A percentile compares a stretch with the other conserved stretches of the same genome.
Evolutionary conservation across 495 filamentous ascomycete species (phyloP).

Genomic region (Hypoxylon fuscum): DNA sequence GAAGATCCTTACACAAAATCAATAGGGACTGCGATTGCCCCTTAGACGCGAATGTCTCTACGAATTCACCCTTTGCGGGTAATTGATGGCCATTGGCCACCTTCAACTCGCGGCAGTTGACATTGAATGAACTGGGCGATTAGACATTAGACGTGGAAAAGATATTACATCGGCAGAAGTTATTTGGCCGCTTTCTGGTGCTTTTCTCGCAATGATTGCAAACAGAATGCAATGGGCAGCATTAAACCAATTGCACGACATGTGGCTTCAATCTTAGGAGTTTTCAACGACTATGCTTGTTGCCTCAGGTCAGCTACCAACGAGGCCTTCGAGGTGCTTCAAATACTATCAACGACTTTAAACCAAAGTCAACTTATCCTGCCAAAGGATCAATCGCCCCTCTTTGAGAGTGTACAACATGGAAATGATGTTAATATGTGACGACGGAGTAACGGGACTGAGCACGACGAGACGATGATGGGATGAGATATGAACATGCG

Average conservation of each 20-base stretch:
- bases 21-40: not conserved
- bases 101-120: no score
- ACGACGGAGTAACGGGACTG: constrained; percentile 24
- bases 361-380: constrained; percentile 6
- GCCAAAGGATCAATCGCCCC: constrained; percentile 28
- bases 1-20: constrained; percentile 53
- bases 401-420: constrained; percentile 39
- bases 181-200: no score
- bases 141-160: no score
- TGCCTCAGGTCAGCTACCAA: not conserved
- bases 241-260: not conserved
- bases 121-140: no score
- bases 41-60: no score
- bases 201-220: no score
- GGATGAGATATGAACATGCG: constrained; percentile 33
- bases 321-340: not conserved
- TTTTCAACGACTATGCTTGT: not conserved
- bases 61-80: no score
- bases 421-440: constrained; percentile 20
- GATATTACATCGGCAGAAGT: no score
- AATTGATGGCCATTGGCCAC: no score
- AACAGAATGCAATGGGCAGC: not conserved
- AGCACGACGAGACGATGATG: constrained; percentile 33
- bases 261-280: not conserved
- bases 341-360: not conserved